Evolutionary conservation across 2,329 filamentous ascomycete species (phyloP), one percentile per base, ranked within the genome.

Genomic region (Diaporthe sp.): DNA sequence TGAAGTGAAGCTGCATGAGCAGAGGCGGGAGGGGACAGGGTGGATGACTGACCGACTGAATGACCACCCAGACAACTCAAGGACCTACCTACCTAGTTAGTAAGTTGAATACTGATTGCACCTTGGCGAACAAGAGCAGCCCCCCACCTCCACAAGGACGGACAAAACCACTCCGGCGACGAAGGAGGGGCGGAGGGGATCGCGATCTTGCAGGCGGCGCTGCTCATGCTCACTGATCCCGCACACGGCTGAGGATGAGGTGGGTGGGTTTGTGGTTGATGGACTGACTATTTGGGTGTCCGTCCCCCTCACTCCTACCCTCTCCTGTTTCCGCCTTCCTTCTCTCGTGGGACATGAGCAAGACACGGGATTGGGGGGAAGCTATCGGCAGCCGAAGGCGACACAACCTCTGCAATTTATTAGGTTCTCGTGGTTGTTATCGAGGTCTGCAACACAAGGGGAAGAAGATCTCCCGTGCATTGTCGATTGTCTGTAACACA

Each of bases 181-280:
- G 28, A 31, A 39, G 62, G 31, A 53, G 46, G 46, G 12, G 28
- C 44, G 31, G 44, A 51, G 62, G 44, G 34, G 46, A 42, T 68
- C 46, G 46, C 46, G 49, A 68, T 68, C 65, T 68, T 37, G 65
- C 65, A 68, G 65, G 46, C 31, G 65, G 46, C 46, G 65, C 25
- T 68, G 13, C 25, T 53, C 9, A 68, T 37, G 46, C 46, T 53
- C 46, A 39, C 17, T 25, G 46, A 39, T 68, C 31, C 46, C 19
- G 44, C 44, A 37, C 62, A 51, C 46, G 49, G 46, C 31, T 53
- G 44, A 68, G 62, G n/a, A 53, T 19, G 34, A 5, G 22, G 31
- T 37, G 62, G 7, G 46, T 10, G 28, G 25, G 4, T 46, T 17
- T 68, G 46, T 37, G 65, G 34, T 10, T 53, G 31, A 53, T 19